These are phyloP conservation scores for Sporobolomyces roseus DNA, from an alignment of 768 basidiomycete species.

Conservation along the genomic window DNA sequence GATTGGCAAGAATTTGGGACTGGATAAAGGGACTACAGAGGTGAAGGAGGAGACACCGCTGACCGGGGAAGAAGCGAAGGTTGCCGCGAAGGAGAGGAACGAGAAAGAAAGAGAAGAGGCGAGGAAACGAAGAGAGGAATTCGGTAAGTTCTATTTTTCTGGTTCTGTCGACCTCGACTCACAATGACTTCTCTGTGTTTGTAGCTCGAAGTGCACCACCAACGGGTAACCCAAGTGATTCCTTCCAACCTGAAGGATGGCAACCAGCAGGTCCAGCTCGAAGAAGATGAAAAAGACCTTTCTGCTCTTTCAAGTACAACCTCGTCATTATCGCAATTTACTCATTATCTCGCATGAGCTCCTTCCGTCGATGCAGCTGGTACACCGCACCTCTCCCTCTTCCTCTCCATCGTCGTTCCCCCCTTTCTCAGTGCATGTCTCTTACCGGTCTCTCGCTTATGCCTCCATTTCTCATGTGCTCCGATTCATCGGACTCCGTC, in stretches of 20 bases:
- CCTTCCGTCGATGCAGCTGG: too few species aligned
- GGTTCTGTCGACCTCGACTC: too few species aligned
- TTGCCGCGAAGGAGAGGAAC: background rate
- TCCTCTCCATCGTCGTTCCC: too few species aligned
- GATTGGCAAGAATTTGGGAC: slow-evolving; percentile 19
- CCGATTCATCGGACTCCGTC: too few species aligned
- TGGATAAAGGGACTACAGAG: background rate
- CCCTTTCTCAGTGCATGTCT: too few species aligned
- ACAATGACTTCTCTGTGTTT: too few species aligned
- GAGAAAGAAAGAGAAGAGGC: slow-evolving; percentile 20
- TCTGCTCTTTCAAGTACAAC: background rate
- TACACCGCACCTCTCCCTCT: too few species aligned
- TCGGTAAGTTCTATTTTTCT: slow-evolving; percentile 12
- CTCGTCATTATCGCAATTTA: too few species aligned
- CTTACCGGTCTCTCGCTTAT: too few species aligned
- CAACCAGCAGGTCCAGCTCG: background rate
- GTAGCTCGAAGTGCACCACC: slow-evolving; percentile 1
- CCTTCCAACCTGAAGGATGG: slow-evolving; percentile 15
- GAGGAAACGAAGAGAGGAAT: slow-evolving; percentile 22
- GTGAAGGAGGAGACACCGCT: background rate
- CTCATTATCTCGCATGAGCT: too few species aligned
- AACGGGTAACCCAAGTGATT: slow-evolving; percentile 19
- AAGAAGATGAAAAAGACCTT: background rate
- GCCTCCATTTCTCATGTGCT: too few species aligned
- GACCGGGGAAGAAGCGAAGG: background rate